Evolutionary conservation across 176 grass and related monocot genomes (phyloP).

Genomic region (Lolium rigidum): DNA sequence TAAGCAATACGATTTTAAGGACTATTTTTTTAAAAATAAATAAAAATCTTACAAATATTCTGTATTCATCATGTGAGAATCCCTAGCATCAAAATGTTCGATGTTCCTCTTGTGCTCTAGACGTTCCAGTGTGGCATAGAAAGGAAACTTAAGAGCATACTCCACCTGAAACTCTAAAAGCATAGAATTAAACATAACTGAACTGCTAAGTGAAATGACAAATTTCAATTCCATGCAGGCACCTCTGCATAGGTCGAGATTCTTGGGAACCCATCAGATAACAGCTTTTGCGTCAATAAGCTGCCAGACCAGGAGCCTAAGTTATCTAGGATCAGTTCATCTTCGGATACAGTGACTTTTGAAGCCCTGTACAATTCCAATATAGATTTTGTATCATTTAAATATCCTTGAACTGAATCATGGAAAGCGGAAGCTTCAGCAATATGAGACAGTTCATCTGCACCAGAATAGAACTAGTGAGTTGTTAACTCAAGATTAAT

Average conservation of each 20-base stretch:
- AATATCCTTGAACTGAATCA: constrained; percentile 69
- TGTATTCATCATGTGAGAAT: constrained; percentile 52
- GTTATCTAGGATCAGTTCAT: constrained; percentile 66
- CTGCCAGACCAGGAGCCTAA: constrained; percentile 65
- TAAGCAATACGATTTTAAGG: not conserved
- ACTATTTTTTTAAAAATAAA: not conserved
- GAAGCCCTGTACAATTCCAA: constrained; percentile 84
- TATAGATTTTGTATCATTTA: constrained; percentile 69
- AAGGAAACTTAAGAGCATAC: constrained; percentile 64
- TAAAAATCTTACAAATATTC: constrained; percentile 48
- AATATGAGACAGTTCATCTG: constrained; percentile 65
- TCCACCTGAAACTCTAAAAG: constrained; percentile 62
- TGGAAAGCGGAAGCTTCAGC: constrained; percentile 46
- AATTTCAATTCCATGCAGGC: constrained; percentile 14
- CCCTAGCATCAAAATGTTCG: constrained; percentile 54
- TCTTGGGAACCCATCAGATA: constrained; percentile 28
- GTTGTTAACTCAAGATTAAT: constrained; percentile 9
- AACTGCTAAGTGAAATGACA: not conserved
- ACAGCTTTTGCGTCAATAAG: constrained; percentile 58
- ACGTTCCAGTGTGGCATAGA: constrained; percentile 69
- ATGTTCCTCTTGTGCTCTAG: constrained; percentile 81
- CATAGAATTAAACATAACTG: not conserved
- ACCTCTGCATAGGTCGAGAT: constrained; percentile 47
- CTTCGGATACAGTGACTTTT: constrained; percentile 57
- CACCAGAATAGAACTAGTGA: constrained; percentile 1